Evolutionary conservation across 106 monocot species (phyloP).

Genomic region (Phalaenopsis equestris): DNA sequence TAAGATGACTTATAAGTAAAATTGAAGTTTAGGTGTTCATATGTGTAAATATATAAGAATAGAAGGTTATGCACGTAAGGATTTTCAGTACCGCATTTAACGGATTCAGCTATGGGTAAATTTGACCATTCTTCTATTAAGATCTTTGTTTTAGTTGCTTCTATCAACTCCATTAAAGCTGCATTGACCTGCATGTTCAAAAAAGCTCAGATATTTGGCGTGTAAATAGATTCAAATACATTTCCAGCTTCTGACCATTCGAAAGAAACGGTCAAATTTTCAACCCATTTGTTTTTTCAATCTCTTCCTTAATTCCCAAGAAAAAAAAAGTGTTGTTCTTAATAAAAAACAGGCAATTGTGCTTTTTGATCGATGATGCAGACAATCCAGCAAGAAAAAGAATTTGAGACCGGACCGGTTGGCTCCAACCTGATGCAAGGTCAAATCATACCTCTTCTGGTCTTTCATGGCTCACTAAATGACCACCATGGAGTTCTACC

Average conservation of each 20-base stretch:
- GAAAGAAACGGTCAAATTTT: not conserved
- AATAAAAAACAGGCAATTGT: not conserved
- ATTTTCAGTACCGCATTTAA: constrained; percentile 21
- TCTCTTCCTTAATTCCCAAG: not conserved
- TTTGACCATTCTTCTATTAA: constrained; percentile 45
- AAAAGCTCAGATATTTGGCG: not conserved
- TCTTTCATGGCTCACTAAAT: constrained; percentile 98
- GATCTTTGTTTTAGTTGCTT: constrained; percentile 49
- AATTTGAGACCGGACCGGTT: not conserved
- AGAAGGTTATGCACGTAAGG: not conserved
- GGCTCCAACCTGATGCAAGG: not conserved
- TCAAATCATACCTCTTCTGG: constrained; percentile 72
- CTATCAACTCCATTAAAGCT: constrained; percentile 65
- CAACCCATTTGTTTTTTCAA: not conserved
- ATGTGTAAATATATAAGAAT: no score
- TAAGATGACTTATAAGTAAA: no score
- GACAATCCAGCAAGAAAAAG: not conserved
- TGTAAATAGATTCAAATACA: not conserved
- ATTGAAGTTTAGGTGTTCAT: no score
- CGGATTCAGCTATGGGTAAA: constrained; percentile 31
- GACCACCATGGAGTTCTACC: constrained; percentile 89
- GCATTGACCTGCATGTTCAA: constrained; percentile 56
- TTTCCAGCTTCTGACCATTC: not conserved
- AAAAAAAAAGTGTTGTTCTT: not conserved
- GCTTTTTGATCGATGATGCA: not conserved